These are phyloP conservation scores for Panicum miliaceum DNA, from an alignment of 176 grass and related monocot species.

Conservation along the genomic window DNA sequence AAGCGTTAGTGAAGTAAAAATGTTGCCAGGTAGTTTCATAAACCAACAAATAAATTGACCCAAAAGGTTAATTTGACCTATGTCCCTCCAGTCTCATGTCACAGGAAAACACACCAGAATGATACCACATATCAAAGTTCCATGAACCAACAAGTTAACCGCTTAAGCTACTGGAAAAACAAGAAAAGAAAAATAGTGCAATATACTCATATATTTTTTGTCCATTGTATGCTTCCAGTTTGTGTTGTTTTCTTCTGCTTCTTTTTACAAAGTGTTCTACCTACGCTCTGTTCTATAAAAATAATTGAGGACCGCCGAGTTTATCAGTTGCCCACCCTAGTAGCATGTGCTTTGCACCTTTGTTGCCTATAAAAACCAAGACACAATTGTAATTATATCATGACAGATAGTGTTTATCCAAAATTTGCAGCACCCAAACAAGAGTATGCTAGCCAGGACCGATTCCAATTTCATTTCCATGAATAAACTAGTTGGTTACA, in stretches of 20 bases:
- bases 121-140: background rate
- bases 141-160: background rate
- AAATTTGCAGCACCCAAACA: background rate
- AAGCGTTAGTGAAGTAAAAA: slow-evolving; percentile 8
- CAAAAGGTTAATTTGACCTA: background rate
- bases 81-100: background rate
- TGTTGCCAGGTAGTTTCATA: background rate
- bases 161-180: too few relatives aligned
- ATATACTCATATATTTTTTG: background rate
- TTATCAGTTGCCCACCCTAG: background rate
- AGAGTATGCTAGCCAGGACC: background rate
- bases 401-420: background rate
- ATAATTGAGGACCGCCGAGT: background rate
- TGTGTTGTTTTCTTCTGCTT: background rate
- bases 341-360: background rate
- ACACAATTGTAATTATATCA: background rate
- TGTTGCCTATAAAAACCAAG: background rate
- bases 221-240: background rate
- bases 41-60: background rate
- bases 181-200: background rate
- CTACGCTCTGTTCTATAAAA: background rate
- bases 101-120: background rate
- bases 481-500: background rate
- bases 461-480: background rate
- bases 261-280: background rate